Evolutionary conservation across 305 asterid genomes (phyloP), one percentile per base, ranked within the genome.

Genomic region (Fraxinus ornus): DNA sequence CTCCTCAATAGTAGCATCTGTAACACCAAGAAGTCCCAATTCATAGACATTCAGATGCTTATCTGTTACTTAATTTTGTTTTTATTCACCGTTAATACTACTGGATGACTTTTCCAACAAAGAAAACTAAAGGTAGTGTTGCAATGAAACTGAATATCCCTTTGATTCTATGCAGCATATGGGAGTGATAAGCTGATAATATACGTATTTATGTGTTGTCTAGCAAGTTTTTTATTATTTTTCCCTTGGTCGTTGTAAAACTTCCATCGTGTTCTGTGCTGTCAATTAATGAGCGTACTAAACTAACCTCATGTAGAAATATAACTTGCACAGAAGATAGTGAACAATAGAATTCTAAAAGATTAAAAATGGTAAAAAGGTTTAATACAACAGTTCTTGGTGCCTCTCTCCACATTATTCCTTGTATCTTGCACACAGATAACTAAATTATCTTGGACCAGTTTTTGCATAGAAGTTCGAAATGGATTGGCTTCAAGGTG

Each of bases 1-100:
- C 90, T 91, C 98, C 81, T 90, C 90, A 76, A 91, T 79, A 74
- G 88, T 83, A 83, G 90, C 88, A 88, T 88, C 98, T 92, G 96
- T 80, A 88, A 90, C 86, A 89, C 89, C 90, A 92, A 88, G 44
- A 88, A 84, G 87, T 68, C 90, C 89, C 84, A 79, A 79, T 74
- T 68, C 62, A 82, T 60, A 81, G 74, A 80, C 12, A 85, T 89
- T 77, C 86, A 82, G 77, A 80, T 76, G 89, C 79, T 82, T 80
- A 85, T 85, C 74, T 77, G 78, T 80, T 81, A 80, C 77, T 73
- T 22, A 39, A 57, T 41, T 79, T 62, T 52, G 60, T 24, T 64
- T 79, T 76, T 77, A 26, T 84, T 75, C 79, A 47, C 78, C 49
- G 71, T 64, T 17, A 81, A 55, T 68, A 79, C 1, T 68, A 49